phyloP scores from a whole-genome alignment of 1,139 yeast species.

The Yamadazyma conglobata region DNA sequence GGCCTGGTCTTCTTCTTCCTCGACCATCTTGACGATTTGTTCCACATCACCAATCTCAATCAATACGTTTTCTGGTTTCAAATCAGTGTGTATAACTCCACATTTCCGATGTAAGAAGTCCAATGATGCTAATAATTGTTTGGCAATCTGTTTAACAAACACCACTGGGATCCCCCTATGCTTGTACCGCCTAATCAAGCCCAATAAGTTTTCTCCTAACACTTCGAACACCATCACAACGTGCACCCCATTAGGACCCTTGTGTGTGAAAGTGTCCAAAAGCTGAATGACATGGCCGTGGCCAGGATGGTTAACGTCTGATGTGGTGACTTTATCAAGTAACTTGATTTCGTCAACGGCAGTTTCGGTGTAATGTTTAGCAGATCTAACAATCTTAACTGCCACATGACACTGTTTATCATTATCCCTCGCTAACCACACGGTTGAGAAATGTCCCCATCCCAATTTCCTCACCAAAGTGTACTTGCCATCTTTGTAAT shows the following conservation, averaged over 20 bases:
- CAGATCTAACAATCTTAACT: slow-evolving; percentile 77
- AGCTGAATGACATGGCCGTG: slow-evolving; percentile 62
- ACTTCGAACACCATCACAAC: slow-evolving; percentile 89
- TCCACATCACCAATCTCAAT: slow-evolving; percentile 79
- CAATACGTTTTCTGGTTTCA: slow-evolving; percentile 87
- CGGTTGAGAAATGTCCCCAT: slow-evolving; percentile 53
- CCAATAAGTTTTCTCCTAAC: slow-evolving; percentile 75
- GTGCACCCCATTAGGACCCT: slow-evolving; percentile 74
- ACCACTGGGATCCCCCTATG: slow-evolving; percentile 73
- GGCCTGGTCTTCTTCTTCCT: slow-evolving; percentile 49
- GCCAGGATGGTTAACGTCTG: slow-evolving; percentile 59
- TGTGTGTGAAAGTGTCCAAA: slow-evolving; percentile 62
- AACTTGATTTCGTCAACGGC: slow-evolving; percentile 81
- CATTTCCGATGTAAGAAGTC: slow-evolving; percentile 82
- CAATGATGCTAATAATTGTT: slow-evolving; percentile 69
- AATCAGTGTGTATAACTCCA: slow-evolving; percentile 89
- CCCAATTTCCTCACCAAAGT: slow-evolving; percentile 68
- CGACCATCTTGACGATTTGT: slow-evolving; percentile 56
- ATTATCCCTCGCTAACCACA: slow-evolving; percentile 54
- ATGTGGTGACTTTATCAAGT: slow-evolving; percentile 44
- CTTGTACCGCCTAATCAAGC: slow-evolving; percentile 62
- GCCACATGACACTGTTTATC: slow-evolving; percentile 66
- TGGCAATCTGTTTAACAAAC: slow-evolving; percentile 76
- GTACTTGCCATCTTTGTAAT: slow-evolving; percentile 57
- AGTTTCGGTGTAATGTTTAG: slow-evolving; percentile 74